These are phyloP conservation scores for Pseudozyma hubeiensis DNA, from an alignment of 1,284 basidiomycete genomes.

Conservation along the genomic window DNA sequence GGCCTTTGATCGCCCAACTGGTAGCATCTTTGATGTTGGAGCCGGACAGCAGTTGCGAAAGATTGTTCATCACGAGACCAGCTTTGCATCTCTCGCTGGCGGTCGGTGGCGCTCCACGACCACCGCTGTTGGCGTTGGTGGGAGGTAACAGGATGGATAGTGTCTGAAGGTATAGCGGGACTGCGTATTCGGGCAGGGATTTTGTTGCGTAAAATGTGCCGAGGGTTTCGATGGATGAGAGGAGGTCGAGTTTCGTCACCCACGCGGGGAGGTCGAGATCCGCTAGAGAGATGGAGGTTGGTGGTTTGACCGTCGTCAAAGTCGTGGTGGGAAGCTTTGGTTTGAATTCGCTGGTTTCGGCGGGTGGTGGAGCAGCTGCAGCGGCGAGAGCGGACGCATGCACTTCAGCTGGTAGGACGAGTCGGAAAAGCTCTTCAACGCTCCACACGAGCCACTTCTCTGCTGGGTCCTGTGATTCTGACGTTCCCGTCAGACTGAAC, in stretches of 20 bases:
- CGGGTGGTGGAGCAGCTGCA: slow-evolving; percentile 7
- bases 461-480: slow-evolving; percentile 43
- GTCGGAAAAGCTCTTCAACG: slow-evolving; percentile 64
- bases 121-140: slow-evolving; percentile 1
- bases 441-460: slow-evolving; percentile 68
- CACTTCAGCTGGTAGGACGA: slow-evolving; percentile 39
- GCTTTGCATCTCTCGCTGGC: slow-evolving; percentile 65
- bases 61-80: slow-evolving; percentile 67
- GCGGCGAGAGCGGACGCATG: slow-evolving; percentile 38
- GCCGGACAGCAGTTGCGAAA: slow-evolving; percentile 61
- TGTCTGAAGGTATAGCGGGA: slow-evolving; percentile 68
- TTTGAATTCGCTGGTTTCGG: background rate
- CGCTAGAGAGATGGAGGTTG: slow-evolving; percentile 48
- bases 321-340: background rate
- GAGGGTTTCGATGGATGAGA: slow-evolving; percentile 66
- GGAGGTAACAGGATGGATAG: slow-evolving; percentile 64
- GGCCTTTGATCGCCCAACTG: slow-evolving; percentile 64
- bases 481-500: slow-evolving; percentile 36
- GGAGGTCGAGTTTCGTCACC: slow-evolving; percentile 64
- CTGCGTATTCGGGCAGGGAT: slow-evolving; percentile 63
- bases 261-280: slow-evolving; percentile 68
- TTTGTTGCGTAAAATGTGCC: slow-evolving; percentile 66
- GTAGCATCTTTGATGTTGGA: slow-evolving; percentile 54
- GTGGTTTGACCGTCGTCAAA: slow-evolving; percentile 10
- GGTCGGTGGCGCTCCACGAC: slow-evolving; percentile 28